Percentiles rank a stretch among this genome's conserved stretches.
phyloP scores from a whole-genome alignment of 2,329 filamentous ascomycete genomes.

The Beauveria asiatica region DNA sequence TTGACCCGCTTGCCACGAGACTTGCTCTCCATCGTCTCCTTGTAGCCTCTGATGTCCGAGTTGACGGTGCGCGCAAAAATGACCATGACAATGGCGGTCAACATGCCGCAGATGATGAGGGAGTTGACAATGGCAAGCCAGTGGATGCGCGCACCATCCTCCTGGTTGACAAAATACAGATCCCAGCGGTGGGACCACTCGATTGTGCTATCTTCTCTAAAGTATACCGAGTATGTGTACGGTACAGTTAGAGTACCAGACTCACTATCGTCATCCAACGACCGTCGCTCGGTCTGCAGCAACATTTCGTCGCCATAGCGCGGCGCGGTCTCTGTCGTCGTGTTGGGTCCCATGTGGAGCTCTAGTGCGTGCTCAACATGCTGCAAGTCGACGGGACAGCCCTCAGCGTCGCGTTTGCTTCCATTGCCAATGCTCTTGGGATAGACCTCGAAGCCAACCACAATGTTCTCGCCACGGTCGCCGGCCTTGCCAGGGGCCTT shows the following conservation, averaged over 20 bases:
- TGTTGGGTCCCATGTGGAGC: slow-evolving; percentile 57
- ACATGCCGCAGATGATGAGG: slow-evolving; percentile 68
- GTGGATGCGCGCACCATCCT: slow-evolving; percentile 72
- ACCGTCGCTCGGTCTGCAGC: slow-evolving; percentile 48
- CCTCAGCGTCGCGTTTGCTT: slow-evolving; percentile 50
- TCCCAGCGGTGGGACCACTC: slow-evolving; percentile 86
- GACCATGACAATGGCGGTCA: slow-evolving; percentile 72
- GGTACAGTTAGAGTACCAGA: slow-evolving; percentile 63
- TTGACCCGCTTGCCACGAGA: slow-evolving; percentile 50
- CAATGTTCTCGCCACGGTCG: slow-evolving; percentile 63
- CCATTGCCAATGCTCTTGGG: slow-evolving; percentile 67
- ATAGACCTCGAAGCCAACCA: slow-evolving; percentile 86
- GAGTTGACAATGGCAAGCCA: slow-evolving; percentile 88
- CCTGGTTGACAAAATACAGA: slow-evolving; percentile 80
- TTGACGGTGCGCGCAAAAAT: slow-evolving; percentile 72
- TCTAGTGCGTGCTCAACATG: slow-evolving; percentile 57
- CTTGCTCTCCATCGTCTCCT: slow-evolving; percentile 57
- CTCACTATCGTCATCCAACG: slow-evolving; percentile 48
- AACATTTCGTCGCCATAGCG: slow-evolving; percentile 43
- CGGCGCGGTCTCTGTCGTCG: slow-evolving; percentile 36
- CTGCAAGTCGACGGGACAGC: slow-evolving; percentile 61
- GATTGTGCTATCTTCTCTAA: slow-evolving; percentile 69
- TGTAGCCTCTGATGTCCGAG: slow-evolving; percentile 68
- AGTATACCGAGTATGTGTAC: slow-evolving; percentile 86
- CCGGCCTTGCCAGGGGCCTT: slow-evolving; percentile 61